These are phyloP conservation scores for Graphilbum sp. DNA, from an alignment of 2,329 filamentous ascomycete species.

Conservation along the genomic window DNA sequence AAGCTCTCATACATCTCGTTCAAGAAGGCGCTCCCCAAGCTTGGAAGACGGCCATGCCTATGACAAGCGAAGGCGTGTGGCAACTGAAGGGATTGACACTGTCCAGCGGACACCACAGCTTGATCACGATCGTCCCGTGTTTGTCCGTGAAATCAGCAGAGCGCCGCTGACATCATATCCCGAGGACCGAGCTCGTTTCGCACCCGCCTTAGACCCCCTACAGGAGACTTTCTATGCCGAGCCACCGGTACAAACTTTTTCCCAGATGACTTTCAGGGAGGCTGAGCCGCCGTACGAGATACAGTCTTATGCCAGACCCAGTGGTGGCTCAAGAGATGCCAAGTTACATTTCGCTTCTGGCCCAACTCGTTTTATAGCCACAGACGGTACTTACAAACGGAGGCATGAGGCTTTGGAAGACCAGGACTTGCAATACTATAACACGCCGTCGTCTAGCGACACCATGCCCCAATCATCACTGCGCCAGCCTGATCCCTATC, in stretches of 20 bases:
- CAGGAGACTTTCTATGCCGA: neutral
- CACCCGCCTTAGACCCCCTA: neutral
- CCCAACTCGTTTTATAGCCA: neutral
- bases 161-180: neutral
- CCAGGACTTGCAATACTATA: neutral
- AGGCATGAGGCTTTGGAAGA: neutral
- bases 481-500: too few relatives aligned
- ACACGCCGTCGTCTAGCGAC: neutral
- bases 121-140: neutral
- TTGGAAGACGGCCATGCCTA: neutral
- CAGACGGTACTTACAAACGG: neutral
- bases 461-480: neutral
- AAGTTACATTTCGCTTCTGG: neutral
- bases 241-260: neutral
- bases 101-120: neutral
- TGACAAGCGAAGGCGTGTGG: slow-evolving; percentile 1
- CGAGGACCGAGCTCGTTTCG: neutral
- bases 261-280: neutral
- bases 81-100: neutral
- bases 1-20: neutral
- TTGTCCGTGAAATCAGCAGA: too few relatives aligned
- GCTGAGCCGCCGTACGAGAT: neutral
- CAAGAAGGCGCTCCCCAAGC: neutral
- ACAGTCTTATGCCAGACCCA: neutral
- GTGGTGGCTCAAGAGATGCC: neutral